Base-by-base conservation (phyloP, 441 rosid species). In the Manihot esculenta region DNA sequence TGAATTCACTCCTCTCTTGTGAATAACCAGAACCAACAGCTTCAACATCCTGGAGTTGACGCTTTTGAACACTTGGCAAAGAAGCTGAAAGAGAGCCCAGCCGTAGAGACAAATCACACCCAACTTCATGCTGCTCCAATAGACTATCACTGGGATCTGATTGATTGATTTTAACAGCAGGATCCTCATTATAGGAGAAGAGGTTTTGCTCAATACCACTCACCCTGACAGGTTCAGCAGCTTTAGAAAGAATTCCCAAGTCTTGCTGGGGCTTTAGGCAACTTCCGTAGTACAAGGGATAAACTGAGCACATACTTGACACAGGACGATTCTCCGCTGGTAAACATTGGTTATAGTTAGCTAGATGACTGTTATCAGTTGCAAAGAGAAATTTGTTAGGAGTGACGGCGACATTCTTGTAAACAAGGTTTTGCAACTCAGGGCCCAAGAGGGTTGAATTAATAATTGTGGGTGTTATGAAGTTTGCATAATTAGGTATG, bases 21-120 rank as follows among this genome's bases (percentile, higher is more conserved):
- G 79, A 42, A 68, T 26, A 66, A 47, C 77, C 63, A 74, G 73
- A 45, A 61, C 60, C 68, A 44, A 62, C 60, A 30, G 62, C 72
- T 38, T 72, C 81, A 54, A 71, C 64, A 58, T 59, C 71, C 49
- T 66, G 68, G 27, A 23, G 68, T 47, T 64, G 71, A 15, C 20
- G 10, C 12, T 66, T 77, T 50, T 58, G 50, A 14, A 38, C 60
- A 64, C 57, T 47, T 1, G 66, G 61, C 66, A 69, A 54, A 35
- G 81, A 62, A 30, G 62, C 71, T 7, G 84, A 70, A 26, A 75
- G 73, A 78, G 88, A 87, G 35, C 98, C 98, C 81, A 93, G 72
- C 58, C 93, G 80, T 50, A 93, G 72, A 1, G 98, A 89, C 21
- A 93, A 79, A 79, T 93, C 98, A 77, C 93, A 90, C 27, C 73